Evolutionary conservation across 2,329 filamentous ascomycete species (phyloP), one percentile per base, ranked within the genome.

Genomic region (Penicillium griseofulvum): DNA sequence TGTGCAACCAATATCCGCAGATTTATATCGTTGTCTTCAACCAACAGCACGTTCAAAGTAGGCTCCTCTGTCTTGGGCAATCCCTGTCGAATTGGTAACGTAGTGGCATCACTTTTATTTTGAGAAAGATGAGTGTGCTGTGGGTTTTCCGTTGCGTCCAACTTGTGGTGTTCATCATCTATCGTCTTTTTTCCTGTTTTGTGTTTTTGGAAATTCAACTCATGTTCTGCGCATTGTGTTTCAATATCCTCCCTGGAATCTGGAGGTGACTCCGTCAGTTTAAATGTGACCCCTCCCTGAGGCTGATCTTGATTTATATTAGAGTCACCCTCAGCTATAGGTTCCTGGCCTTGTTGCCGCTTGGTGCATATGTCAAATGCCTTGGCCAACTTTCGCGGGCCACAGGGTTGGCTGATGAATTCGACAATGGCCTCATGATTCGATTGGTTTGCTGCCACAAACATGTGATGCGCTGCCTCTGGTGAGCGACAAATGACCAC

Each of bases 21-120:
- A 52, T 75, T 74, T 31, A 74, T 49, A 7, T 61, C 60, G 52
- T 75, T 75, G 57, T 75, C 73, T 51, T 75, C 73, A 3, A 75
- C 73, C 11, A 75, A 57, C 2, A 75, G 56, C 3, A 74, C 58
- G 53, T 41, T 9, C 42, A 49, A 57, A 7, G 59, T 66, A 2
- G 47, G 51, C 48, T 57, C 24, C 26, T 44, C 38, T 26, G 1
- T 26, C 22, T 26, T 5, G 22, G 38, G 4, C 8, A 26, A 41
- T n/a, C 14, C 14, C 4, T 41, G 12, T n/a, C 38, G 14, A n/a
- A 26, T 41, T 24, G 38, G 38, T 12, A 41, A 26, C 10, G 14
- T 16, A 16, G n/a, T 26, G 14, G 38, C 22, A 26, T 26, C 22
- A 10, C 14, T 26, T 41, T 26, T 22, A 24, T 24, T 26, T 9